A percentile compares a stretch with the other conserved stretches of the same genome.
Conservation (phyloP, 306 rosid species). For the Castanospermum australe region DNA sequence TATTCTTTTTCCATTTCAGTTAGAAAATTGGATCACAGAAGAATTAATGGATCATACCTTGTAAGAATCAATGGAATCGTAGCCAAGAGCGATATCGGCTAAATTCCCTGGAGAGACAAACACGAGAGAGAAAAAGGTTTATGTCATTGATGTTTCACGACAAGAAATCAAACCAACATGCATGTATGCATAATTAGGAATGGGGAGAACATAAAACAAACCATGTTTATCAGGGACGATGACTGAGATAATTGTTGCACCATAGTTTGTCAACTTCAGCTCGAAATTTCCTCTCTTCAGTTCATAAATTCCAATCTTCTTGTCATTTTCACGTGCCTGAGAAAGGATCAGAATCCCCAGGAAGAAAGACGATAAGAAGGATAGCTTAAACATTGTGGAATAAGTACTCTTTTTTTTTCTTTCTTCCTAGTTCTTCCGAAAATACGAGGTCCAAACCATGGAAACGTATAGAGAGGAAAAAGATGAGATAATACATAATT, state of each 20-base stretch:
- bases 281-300: constrained; percentile 21
- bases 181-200: neutral
- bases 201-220: neutral
- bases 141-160: neutral
- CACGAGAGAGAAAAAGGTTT: neutral
- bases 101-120: constrained; percentile 14
- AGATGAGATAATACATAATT: neutral
- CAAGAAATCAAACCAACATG: neutral
- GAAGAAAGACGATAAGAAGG: neutral
- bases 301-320: constrained; percentile 32
- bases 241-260: constrained; percentile 37
- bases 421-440: too few species aligned
- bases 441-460: neutral
- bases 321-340: neutral
- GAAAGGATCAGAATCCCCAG: constrained; percentile 3
- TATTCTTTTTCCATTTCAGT: neutral
- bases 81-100: constrained; percentile 46
- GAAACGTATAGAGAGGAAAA: neutral
- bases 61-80: constrained; percentile 26
- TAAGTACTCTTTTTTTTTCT: neutral
- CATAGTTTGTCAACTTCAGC: constrained; percentile 37
- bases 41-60: constrained; percentile 8
- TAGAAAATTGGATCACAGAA: neutral
- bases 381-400: constrained; percentile 23
- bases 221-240: constrained; percentile 35